phyloP scores from a whole-genome alignment of 106 monocot genomes.

The Dioscorea alata region DNA sequence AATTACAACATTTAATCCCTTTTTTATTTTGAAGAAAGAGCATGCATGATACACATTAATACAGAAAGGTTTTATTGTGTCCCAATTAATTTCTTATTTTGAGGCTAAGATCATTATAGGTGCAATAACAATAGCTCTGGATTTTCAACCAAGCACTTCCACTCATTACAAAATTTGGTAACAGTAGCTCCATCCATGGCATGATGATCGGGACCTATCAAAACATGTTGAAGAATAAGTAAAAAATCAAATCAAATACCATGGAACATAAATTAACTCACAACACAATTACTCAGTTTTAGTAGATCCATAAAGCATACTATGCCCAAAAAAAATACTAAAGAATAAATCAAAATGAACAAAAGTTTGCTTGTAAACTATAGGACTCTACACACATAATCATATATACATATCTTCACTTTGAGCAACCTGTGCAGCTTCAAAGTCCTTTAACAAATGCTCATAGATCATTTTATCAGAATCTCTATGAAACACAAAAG shows the following conservation, averaged over 20 bases:
- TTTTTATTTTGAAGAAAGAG: too few species aligned
- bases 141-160: constrained; percentile 84
- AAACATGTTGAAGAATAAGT: constrained; percentile 34
- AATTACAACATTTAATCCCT: too few species aligned
- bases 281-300: too few species aligned
- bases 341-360: background rate
- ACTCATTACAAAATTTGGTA: constrained; percentile 90
- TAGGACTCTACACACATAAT: background rate
- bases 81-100: background rate
- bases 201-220: constrained; percentile 83
- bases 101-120: constrained; percentile 34
- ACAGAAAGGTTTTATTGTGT: too few species aligned
- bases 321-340: background rate
- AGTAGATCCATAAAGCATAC: too few species aligned
- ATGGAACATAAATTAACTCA: too few species aligned
- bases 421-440: constrained; percentile 62
- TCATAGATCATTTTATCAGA: constrained; percentile 89
- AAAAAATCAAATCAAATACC: too few species aligned
- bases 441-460: constrained; percentile 85
- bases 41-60: too few species aligned
- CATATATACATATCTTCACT: constrained; percentile 55
- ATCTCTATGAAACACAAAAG: constrained; percentile 43
- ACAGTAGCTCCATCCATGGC: constrained; percentile 89
- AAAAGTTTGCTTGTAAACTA: background rate
- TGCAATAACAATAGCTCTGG: constrained; percentile 75